Percentiles rank a stretch among this genome's conserved stretches.
Conservation (phyloP, 441 rosid species). For the Brassica hybrid region DNA sequence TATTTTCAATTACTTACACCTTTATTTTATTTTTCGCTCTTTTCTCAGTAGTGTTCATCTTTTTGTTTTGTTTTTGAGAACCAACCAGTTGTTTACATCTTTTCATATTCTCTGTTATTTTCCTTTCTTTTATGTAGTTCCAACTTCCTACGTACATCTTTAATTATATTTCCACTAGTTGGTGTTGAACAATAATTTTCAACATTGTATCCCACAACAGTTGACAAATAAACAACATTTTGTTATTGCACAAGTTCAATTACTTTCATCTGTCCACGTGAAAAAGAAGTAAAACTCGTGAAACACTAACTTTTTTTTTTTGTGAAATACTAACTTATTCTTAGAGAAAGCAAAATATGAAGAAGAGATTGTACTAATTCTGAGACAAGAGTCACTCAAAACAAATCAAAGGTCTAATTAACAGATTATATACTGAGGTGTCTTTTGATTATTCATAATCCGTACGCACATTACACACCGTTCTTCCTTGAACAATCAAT, state of each 20-base stretch:
- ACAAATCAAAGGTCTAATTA: conserved; percentile 26
- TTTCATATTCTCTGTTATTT: no score
- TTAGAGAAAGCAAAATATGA: conserved; percentile 20
- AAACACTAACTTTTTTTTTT: conserved; percentile 31
- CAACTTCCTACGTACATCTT: background rate
- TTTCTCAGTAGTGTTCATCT: no score
- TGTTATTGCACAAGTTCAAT: conserved; percentile 16
- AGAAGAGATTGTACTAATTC: conserved; percentile 25
- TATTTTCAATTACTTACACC: no score
- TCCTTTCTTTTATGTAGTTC: background rate
- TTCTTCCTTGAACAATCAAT: conserved; percentile 20
- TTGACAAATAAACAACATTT: background rate
- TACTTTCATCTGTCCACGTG: conserved; percentile 24
- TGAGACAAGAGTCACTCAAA: conserved; percentile 26
- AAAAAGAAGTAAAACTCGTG: background rate
- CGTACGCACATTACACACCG: conserved; percentile 14
- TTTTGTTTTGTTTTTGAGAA: no score
- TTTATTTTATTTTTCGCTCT: no score
- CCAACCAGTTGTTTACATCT: no score
- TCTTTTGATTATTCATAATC: conserved; percentile 11
- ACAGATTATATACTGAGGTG: background rate
- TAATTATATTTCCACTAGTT: background rate
- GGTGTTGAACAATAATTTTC: background rate
- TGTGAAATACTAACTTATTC: background rate
- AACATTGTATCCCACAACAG: background rate